These are phyloP conservation scores for Volvox africanus DNA, from an alignment of 139 green algal genomes.

Conservation along the genomic window DNA sequence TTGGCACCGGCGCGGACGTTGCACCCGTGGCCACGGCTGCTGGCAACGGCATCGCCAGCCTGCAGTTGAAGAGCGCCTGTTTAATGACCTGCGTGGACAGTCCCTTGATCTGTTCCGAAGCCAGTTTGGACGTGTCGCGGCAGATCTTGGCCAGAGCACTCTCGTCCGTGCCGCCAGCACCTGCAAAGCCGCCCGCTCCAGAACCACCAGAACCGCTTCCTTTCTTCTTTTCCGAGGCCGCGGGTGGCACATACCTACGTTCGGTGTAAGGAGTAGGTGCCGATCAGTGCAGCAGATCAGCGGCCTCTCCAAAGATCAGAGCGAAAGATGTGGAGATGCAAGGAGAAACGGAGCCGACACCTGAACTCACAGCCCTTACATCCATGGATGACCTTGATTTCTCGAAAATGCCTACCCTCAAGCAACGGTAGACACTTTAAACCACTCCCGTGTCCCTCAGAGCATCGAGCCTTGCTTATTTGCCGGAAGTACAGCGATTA, in stretches of 20 bases:
- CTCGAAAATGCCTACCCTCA: too few relatives aligned
- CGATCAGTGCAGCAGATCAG: too few relatives aligned
- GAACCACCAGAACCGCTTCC: not conserved
- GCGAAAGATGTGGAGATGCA: too few relatives aligned
- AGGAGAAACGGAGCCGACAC: too few relatives aligned
- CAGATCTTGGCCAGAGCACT: slow-evolving; percentile 62
- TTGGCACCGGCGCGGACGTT: not conserved
- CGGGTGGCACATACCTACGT: slow-evolving; percentile 4
- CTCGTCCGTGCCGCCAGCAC: slow-evolving; percentile 2
- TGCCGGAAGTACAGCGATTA: too few relatives aligned
- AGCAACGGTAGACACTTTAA: too few relatives aligned
- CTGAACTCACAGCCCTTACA: too few relatives aligned
- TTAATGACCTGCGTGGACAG: slow-evolving; percentile 83
- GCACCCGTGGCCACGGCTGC: not conserved
- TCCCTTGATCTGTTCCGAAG: slow-evolving; percentile 91
- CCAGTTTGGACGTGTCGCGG: slow-evolving; percentile 79
- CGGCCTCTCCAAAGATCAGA: too few relatives aligned
- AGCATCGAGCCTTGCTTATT: too few relatives aligned
- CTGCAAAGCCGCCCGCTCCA: not conserved
- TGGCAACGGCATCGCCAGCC: not conserved
- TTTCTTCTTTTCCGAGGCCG: slow-evolving; percentile 21
- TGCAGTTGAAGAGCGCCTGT: slow-evolving; percentile 75
- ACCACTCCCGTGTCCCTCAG: too few relatives aligned
- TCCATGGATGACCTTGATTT: too few relatives aligned
- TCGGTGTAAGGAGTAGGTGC: too few relatives aligned